Evolutionary conservation across 2,329 filamentous ascomycete genomes (phyloP).

Genomic region (Fusarium humuli): DNA sequence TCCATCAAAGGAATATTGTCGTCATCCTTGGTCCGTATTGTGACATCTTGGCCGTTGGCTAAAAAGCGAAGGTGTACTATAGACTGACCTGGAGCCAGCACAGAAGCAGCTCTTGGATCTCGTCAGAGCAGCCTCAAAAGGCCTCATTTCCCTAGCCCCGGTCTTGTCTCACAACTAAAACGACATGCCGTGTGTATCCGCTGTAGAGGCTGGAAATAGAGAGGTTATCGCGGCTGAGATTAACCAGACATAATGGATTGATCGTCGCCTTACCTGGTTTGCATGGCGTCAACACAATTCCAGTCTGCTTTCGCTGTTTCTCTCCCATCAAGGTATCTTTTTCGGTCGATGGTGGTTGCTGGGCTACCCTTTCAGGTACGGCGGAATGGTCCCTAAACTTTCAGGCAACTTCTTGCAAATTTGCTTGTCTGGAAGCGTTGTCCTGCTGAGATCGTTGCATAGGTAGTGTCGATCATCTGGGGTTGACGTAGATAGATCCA

Average conservation of each 20-base stretch:
- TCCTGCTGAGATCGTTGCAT: conserved; percentile 5
- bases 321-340: neutral
- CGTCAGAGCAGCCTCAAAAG: conserved; percentile 32
- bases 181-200: conserved; percentile 12
- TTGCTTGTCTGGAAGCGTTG: conserved; percentile 24
- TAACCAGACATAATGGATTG: neutral
- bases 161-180: neutral
- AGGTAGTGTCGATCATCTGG: conserved; percentile 16
- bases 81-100: neutral
- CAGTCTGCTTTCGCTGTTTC: neutral
- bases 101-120: conserved; percentile 10
- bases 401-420: neutral
- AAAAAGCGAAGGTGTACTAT: neutral
- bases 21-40: conserved; percentile 32
- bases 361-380: conserved; percentile 2
- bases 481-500: conserved; percentile 27
- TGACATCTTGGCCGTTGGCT: conserved; percentile 18
- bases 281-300: neutral
- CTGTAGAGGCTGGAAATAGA: neutral
- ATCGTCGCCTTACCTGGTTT: conserved; percentile 2
- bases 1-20: conserved; percentile 11
- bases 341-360: conserved; percentile 14
- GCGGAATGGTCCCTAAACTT: neutral
- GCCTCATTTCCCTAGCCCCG: conserved; percentile 32
- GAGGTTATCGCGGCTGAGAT: neutral